These are phyloP conservation scores for Talaromyces piceae DNA, from an alignment of 2,329 filamentous ascomycete species.

Conservation along the genomic window DNA sequence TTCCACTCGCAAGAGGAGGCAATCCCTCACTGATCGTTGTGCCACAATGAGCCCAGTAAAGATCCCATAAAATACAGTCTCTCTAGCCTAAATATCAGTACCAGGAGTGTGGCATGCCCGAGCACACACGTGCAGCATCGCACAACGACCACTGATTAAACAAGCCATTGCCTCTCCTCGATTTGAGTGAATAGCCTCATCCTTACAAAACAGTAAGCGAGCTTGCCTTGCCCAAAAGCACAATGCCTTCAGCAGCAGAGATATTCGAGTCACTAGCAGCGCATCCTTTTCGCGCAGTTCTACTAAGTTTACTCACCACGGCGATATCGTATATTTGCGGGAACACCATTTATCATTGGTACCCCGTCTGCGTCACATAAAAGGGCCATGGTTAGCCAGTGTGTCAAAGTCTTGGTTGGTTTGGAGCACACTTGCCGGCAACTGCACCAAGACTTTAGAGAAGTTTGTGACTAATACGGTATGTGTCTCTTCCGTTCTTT, in stretches of 20 bases:
- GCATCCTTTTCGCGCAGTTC: neutral
- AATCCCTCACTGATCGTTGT: too few relatives aligned
- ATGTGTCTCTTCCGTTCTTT: neutral
- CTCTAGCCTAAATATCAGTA: too few relatives aligned
- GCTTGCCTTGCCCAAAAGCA: neutral
- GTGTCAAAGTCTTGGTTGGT: neutral
- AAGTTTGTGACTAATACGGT: neutral
- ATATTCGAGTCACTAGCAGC: neutral
- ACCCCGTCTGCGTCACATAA: neutral
- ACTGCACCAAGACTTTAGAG: neutral
- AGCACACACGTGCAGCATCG: too few relatives aligned
- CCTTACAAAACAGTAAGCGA: neutral
- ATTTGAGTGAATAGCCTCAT: too few relatives aligned
- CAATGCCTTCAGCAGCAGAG: neutral
- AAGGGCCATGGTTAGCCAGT: neutral
- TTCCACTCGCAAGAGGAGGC: too few relatives aligned
- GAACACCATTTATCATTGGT: neutral
- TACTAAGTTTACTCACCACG: neutral
- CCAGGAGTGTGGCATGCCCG: too few relatives aligned
- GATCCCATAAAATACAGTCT: too few relatives aligned
- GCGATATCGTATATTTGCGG: neutral
- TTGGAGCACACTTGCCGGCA: neutral
- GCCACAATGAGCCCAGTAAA: too few relatives aligned
- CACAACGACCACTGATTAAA: too few relatives aligned
- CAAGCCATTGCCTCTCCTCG: too few relatives aligned